Percentiles rank a stretch among this genome's conserved stretches.
These are phyloP conservation scores for Euphrasia arctica DNA, from an alignment of 305 asterid species.

Conservation along the genomic window DNA sequence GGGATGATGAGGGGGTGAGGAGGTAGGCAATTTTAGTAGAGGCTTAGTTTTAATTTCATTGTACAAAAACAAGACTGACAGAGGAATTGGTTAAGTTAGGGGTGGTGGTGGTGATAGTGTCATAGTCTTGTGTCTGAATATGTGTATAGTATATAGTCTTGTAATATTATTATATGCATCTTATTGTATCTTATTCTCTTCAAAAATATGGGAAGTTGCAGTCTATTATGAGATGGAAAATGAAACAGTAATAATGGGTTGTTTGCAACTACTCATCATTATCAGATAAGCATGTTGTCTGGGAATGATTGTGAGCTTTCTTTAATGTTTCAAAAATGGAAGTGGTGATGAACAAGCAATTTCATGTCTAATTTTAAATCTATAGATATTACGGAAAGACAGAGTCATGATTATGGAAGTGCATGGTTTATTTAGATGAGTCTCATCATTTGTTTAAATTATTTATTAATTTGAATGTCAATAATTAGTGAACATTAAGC, in stretches of 20 bases:
- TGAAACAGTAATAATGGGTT: conserved; percentile 15
- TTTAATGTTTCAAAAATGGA: conserved; percentile 13
- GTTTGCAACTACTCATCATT: conserved; percentile 4
- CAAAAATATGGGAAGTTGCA: conserved; percentile 18
- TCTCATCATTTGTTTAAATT: no score
- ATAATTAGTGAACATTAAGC: no score
- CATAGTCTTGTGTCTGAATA: conserved; percentile 31
- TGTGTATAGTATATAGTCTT: conserved; percentile 31
- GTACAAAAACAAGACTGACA: conserved; percentile 37
- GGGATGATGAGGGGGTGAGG: conserved; percentile 24
- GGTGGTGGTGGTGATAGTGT: conserved; percentile 15
- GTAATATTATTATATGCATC: conserved; percentile 5
- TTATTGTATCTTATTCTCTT: not conserved
- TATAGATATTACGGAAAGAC: conserved; percentile 8
- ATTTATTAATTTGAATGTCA: no score
- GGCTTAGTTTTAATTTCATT: conserved; percentile 21
- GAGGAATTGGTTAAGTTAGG: conserved; percentile 27
- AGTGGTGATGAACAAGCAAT: conserved; percentile 19
- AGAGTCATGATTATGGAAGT: conserved; percentile 25
- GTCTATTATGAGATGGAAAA: no score
- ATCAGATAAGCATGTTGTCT: conserved; percentile 27
- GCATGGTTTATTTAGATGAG: conserved; percentile 1
- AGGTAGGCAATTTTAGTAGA: conserved; percentile 23
- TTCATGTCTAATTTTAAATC: not conserved
- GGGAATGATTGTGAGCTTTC: conserved; percentile 26